Conservation (phyloP, 768 basidiomycete genomes). For the Sarcodon aspratus region DNA sequence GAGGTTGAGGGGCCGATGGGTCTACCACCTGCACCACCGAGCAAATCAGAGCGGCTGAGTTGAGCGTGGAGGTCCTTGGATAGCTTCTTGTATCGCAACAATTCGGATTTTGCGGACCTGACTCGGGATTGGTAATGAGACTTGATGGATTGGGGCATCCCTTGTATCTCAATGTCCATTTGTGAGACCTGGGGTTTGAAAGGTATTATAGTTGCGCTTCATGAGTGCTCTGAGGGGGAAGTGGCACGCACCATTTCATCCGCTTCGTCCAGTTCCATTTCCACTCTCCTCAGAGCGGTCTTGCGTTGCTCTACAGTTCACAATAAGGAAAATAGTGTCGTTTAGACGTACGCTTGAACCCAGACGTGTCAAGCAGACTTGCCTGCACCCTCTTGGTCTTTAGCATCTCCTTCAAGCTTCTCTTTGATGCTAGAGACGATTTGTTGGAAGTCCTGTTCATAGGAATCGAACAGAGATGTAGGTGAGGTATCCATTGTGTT, state of each 20-base stretch:
- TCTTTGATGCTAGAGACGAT: conserved; percentile 64
- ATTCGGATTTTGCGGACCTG: conserved; percentile 59
- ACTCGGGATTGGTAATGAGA: conserved; percentile 69
- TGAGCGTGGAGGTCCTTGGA: conserved; percentile 63
- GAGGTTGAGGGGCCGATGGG: conserved; percentile 33
- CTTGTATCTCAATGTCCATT: conserved; percentile 98
- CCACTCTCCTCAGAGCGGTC: conserved; percentile 67
- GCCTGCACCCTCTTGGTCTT: conserved; percentile 57
- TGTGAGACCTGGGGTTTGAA: conserved; percentile 66
- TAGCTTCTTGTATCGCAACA: conserved; percentile 72
- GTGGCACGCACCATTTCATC: conserved; percentile 75
- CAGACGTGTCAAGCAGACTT: conserved; percentile 12
- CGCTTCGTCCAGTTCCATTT: conserved; percentile 96
- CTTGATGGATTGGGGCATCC: conserved; percentile 80
- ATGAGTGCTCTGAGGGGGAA: background rate
- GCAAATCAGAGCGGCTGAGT: conserved; percentile 67
- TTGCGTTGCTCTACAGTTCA: conserved; percentile 66
- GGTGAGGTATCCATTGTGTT: conserved; percentile 69
- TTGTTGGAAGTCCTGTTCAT: conserved; percentile 86
- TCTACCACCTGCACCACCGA: conserved; percentile 24
- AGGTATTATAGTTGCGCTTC: background rate
- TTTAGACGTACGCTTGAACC: background rate
- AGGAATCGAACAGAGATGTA: conserved; percentile 79
- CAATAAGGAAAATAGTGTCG: background rate
- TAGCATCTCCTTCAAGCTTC: conserved; percentile 65